phyloP scores from a whole-genome alignment of 768 basidiomycete species.

The Agaricus sinodeliciosus region DNA sequence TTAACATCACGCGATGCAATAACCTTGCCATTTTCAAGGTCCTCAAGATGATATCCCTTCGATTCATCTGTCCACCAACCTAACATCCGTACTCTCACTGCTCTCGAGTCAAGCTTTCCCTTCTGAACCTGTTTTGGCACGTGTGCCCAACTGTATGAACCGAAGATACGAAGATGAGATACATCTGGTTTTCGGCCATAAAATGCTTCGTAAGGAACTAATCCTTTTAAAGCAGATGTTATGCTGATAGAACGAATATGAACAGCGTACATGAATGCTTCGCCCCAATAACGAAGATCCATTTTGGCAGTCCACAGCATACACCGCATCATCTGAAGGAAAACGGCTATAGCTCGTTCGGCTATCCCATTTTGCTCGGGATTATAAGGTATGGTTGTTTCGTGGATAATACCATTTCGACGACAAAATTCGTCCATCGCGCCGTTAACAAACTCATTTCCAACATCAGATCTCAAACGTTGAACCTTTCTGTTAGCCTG shows the following conservation, averaged over 20 bases:
- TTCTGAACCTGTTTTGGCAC: slow-evolving; percentile 4
- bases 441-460: slow-evolving; percentile 23
- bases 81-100: neutral
- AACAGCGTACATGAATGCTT: slow-evolving; percentile 14
- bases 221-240: slow-evolving; percentile 13
- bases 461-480: slow-evolving; percentile 21
- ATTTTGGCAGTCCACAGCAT: slow-evolving; percentile 19
- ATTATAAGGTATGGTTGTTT: slow-evolving; percentile 27
- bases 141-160: slow-evolving; percentile 18
- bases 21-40: neutral
- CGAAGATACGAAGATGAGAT: slow-evolving; percentile 26
- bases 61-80: slow-evolving; percentile 3
- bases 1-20: neutral
- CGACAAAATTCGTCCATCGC: slow-evolving; percentile 16
- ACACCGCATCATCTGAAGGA: slow-evolving; percentile 23
- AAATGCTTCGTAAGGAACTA: slow-evolving; percentile 20
- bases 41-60: slow-evolving; percentile 1
- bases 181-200: slow-evolving; percentile 18
- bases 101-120: slow-evolving; percentile 12
- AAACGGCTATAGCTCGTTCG: slow-evolving; percentile 27
- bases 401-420: slow-evolving; percentile 20
- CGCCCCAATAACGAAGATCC: slow-evolving; percentile 14
- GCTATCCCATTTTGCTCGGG: slow-evolving; percentile 34
- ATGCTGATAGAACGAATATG: slow-evolving; percentile 20
- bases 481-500: slow-evolving; percentile 13